Conservation (phyloP, 140 eudicot species). For the Erigeron philadelphicus region DNA sequence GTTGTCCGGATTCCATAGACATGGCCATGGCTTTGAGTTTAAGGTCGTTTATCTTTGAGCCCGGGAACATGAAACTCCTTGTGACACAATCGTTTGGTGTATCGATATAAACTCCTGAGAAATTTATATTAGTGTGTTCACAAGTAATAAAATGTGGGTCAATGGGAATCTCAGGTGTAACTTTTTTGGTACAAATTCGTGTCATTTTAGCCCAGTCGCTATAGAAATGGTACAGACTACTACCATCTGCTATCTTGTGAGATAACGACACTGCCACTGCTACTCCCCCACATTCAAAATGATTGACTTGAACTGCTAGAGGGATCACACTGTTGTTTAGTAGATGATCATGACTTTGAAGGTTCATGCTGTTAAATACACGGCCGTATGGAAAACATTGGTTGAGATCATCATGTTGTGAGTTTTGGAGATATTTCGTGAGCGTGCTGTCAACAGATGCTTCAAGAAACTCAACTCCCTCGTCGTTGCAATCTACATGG, state of each 20-base stretch:
- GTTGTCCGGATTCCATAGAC: neutral
- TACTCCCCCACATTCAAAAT: slow-evolving; percentile 31
- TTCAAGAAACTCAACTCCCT: slow-evolving; percentile 21
- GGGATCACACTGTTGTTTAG: neutral
- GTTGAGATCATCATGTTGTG: neutral
- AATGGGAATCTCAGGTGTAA: neutral
- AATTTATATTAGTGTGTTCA: neutral
- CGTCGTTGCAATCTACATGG: slow-evolving; percentile 22
- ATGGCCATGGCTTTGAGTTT: slow-evolving; percentile 13
- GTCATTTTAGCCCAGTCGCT: slow-evolving; percentile 21
- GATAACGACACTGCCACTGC: slow-evolving; percentile 17
- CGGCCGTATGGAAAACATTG: neutral
- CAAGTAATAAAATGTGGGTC: neutral
- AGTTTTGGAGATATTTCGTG: neutral
- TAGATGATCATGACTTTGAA: neutral
- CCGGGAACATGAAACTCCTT: slow-evolving; percentile 14
- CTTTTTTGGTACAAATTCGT: neutral
- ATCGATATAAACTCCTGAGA: neutral
- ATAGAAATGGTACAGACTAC: neutral
- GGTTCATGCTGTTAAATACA: neutral
- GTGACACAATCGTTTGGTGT: slow-evolving; percentile 5
- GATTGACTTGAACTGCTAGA: slow-evolving; percentile 19
- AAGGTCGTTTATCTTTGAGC: slow-evolving; percentile 19
- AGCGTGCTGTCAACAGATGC: neutral
- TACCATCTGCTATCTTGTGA: slow-evolving; percentile 25